Evolutionary conservation across 2,329 filamentous ascomycete species (phyloP), one percentile per base, ranked within the genome.

Genomic region (Hortaea sp.): DNA sequence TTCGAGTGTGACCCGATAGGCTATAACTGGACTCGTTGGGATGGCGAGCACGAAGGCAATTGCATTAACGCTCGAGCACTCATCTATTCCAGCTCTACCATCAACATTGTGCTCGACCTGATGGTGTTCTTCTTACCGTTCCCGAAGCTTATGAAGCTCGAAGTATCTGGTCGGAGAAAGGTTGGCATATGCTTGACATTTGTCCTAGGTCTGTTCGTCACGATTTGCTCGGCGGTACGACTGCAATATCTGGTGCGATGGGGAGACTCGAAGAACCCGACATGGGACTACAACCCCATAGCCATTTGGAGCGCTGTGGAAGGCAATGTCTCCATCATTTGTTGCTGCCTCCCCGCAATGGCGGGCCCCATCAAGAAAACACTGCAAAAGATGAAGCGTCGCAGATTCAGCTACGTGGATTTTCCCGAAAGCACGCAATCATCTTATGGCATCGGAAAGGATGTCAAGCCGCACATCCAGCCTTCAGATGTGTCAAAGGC

Each of bases 71-170:
- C 46, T 9, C 45, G 53, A 12, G 51, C 48, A 6, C 49, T 51
- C 13, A 51, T 54, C 29, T 53, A 47, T 44, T 50, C 53, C 2
- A 49, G 47, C n/a, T 47, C 51, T 6, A 44, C 39, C 11, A 35
- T 51, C 35, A 58, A 56, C 44, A 55, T 57, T 35, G 37, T 45
- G 40, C 51, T 54, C 35, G 55, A 58, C 27, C 13, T 57, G 6
- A 28, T 48, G 20, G 48, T 51, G 34, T 54, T 56, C 42, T n/a
- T 53, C 12, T 46, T 58, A 2, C 55, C 55, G 9, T 46, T 58
- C n/a, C 55, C 55, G 6, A 32, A 35, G 12, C 42, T 50, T 7
- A 9, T 46, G 5, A 29, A 43, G n/a, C 34, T 49, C 10, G 29
- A 49, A 11, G 37, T 46, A 9, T 44, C 37, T 5, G 20, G 11